A percentile compares a stretch with the other conserved stretches of the same genome.
These are phyloP conservation scores for Oenanthe sinensis DNA, from an alignment of 129 eudicot genomes.

Conservation along the genomic window DNA sequence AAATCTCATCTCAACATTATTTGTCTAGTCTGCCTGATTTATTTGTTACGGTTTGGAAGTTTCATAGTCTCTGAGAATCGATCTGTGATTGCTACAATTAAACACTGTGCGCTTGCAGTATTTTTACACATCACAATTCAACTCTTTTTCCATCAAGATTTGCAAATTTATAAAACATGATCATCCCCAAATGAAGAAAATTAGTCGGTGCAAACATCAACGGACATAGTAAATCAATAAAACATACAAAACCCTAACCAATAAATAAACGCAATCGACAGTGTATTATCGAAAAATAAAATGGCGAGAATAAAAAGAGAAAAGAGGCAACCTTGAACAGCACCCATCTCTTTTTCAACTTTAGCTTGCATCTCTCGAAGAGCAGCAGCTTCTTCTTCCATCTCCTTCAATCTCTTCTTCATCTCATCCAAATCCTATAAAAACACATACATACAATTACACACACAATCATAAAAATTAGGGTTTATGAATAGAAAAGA, in stretches of 20 bases:
- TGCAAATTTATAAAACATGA: background rate
- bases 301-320: too few species aligned
- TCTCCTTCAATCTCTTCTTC: slow-evolving; percentile 86
- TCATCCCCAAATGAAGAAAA: background rate
- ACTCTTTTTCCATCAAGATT: background rate
- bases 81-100: too few species aligned
- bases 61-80: too few species aligned
- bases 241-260: background rate
- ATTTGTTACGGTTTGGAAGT: too few species aligned
- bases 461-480: slow-evolving; percentile 7
- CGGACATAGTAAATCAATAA: background rate
- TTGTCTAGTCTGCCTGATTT: too few species aligned
- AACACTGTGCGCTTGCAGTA: too few species aligned
- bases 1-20: too few species aligned
- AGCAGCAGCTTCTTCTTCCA: slow-evolving; percentile 94
- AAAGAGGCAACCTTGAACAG: slow-evolving; percentile 45
- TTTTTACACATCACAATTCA: too few species aligned
- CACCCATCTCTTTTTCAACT: slow-evolving; percentile 90
- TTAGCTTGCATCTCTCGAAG: slow-evolving; percentile 93
- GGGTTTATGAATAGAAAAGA: slow-evolving; percentile 10
- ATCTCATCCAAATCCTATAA: slow-evolving; percentile 77
- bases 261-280: background rate
- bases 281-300: background rate
- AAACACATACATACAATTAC: background rate
- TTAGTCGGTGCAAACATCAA: background rate